A percentile compares a stretch with the other conserved stretches of the same genome.
These are phyloP conservation scores for Botrytis pseudocinerea DNA, from an alignment of 2,329 filamentous ascomycete species.

Conservation along the genomic window DNA sequence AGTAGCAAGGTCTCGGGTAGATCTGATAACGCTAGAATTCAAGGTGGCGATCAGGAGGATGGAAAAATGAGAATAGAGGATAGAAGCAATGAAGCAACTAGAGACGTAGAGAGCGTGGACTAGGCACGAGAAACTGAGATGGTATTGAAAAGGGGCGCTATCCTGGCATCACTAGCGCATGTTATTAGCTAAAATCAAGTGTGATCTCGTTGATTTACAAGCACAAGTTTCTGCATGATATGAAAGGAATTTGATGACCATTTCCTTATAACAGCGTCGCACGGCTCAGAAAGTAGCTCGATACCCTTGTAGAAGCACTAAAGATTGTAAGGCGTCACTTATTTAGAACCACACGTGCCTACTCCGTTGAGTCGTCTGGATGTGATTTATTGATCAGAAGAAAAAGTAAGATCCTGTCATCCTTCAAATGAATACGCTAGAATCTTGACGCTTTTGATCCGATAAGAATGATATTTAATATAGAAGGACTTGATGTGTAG, in stretches of 20 bases:
- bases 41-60: not conserved
- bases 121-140: not conserved
- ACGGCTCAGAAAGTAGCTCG: not conserved
- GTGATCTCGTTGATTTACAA: not conserved
- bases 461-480: slow-evolving; percentile 13
- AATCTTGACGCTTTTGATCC: not conserved
- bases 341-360: not conserved
- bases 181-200: not conserved
- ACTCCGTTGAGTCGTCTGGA: not conserved
- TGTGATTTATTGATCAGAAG: not conserved
- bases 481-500: slow-evolving; percentile 31
- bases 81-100: not conserved
- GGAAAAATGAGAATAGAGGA: not conserved
- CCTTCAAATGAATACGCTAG: not conserved
- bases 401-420: not conserved
- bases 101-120: not conserved
- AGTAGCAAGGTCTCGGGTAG: not conserved
- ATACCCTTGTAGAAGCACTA: not conserved
- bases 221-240: not conserved
- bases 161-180: not conserved
- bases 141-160: not conserved
- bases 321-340: not conserved
- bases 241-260: not conserved
- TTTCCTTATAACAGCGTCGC: not conserved
- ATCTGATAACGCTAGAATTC: not conserved